Evolutionary conservation across 495 filamentous ascomycete genomes (phyloP), one percentile per base, ranked within the genome.

Genomic region (Parachaetomium inaequale): DNA sequence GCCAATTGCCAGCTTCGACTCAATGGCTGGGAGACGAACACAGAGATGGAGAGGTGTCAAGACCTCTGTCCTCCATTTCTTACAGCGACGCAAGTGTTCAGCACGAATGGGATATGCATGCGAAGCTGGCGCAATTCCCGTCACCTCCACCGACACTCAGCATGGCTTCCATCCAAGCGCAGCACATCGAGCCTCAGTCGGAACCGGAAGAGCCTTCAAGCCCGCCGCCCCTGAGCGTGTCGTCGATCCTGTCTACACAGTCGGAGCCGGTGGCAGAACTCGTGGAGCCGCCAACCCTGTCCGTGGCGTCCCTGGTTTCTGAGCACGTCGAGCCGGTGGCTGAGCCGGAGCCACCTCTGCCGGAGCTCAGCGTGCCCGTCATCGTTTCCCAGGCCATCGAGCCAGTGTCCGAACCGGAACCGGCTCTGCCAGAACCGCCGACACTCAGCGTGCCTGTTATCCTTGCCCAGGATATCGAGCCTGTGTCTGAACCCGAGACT

Each of bases 91-190:
- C 70, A 23, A 71, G 74, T 50, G 72, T 68, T 19, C 74, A 75
- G 55, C 69, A 73, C 49, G 74, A 75, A 63, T 74, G 54, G 60
- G 68, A 83, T 61, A 66, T 78, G 68, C 72, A 77, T 5, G 72
- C 76, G 40, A 81, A 76, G 55, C 68, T 81, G 51, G 72, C 76
- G 6, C 73, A 73, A 57, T 81, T 82, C 65, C 79, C 80, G 17
- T 71, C 78, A 21, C 78, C 71, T 26, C 65, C 64, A 1, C 66
- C 68, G 34, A 38, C 59, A 0, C 60, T 74, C 15, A 68, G 65
- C 51, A 46, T 76, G 25, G 72, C 73, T 7, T 45, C 42, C 43
- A 69, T 74, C 29, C 64, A 67, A 12, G 47, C 66, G 7, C 72
- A 75, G 57, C 52, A 61, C 46, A 70, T 75, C 47, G 66, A 69